Base-by-base conservation (phyloP, 1,139 yeast species). In the Hyphopichia wangnamkhiaoensis region DNA sequence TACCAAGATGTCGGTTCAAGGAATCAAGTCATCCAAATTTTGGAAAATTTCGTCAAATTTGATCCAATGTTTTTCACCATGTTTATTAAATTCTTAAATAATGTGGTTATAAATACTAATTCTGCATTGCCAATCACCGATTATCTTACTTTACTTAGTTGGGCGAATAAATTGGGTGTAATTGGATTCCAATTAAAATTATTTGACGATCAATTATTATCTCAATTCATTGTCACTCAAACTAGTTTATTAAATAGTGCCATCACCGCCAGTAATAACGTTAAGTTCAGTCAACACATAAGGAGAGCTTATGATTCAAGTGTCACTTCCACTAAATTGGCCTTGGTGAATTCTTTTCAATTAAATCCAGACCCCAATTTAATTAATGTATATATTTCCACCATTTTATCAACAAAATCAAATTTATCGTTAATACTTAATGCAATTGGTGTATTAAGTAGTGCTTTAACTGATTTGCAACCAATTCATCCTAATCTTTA, bases 1-100 rank as follows among this genome's bases (percentile, higher is more conserved):
- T 79, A 82, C 47, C 72, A 70, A 39, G 85, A 80, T 48, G 50
- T 66, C 9, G 62, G 58, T 33, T 76, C 84, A 14, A 60, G 82
- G 35, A 55, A 56, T 38, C 62, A 63, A 32, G 71, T 79, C 1
- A 47, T 67, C 19, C 48, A 54, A 5, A 56, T 73, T 1, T 63
- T 82, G 38, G 47, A 58, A 4, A 45, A 57, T 15, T 58, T 79
- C 25, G 49, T 75, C 3, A 42, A 45, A 2, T 39, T 49, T 19
- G 65, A 74, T 39, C 48, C 56, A 9, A 61, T 56, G 18, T 67
- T 66, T 38, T 53, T 74, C 31, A 45, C 54, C 13, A 57, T 56
- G 13, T 68, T 66, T 35, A 53, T 64, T 31, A 66, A 65, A 34
- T 78, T 65, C 44, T 62, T 77, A 31, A 43, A 53, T 26, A 66